Base-by-base conservation (phyloP, 495 filamentous ascomycete species). In the Neurospora discreta region DNA sequence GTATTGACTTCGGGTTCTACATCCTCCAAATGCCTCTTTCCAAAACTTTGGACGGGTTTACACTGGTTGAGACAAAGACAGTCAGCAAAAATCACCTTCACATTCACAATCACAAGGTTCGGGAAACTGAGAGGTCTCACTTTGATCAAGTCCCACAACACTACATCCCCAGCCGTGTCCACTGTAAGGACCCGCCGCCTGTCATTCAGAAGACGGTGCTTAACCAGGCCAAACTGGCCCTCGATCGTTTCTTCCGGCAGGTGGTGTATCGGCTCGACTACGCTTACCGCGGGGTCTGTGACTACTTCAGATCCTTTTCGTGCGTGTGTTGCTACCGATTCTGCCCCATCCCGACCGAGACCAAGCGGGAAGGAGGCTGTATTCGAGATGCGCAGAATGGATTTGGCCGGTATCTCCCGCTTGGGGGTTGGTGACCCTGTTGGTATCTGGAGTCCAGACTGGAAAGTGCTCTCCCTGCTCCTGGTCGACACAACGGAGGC, bases 101-200 rank as follows among this genome's bases (percentile, higher is more conserved):
- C 30, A 6, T 30, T 73, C 52, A 65, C 26, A 18, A 13, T 65
- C 30, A 65, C 15, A 65, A 65, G 23, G 3, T 65, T 65, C 52
- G 15, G 13, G 70, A 74, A 73, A 78, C 10, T 69, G 10, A n/a
- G 39, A 33, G 77, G 71, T 26, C 68, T 65, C 39, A 94, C 93
- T 84, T 90, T 88, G 36, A 98, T 83, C 38, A 99, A 81, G 84
- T 99, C 96, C 95, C 95, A 99, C 75, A 99, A 81, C 52, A 96
- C 83, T n/a, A 99, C 94, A 78, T 98, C 95, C 20, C 95, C 96
- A 16, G 94, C 93, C 10, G 95, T 98, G 80, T 99, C 95, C 74
- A 97, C 81, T 1, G 95, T 99, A 72, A 99, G 82, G 20, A 95
- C 93, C 68, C 93, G 87, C 76, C 91, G 90, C 77, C 95, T 84